Base-by-base conservation (phyloP, 2,329 filamentous ascomycete genomes). In the Thelonectria blattea region DNA sequence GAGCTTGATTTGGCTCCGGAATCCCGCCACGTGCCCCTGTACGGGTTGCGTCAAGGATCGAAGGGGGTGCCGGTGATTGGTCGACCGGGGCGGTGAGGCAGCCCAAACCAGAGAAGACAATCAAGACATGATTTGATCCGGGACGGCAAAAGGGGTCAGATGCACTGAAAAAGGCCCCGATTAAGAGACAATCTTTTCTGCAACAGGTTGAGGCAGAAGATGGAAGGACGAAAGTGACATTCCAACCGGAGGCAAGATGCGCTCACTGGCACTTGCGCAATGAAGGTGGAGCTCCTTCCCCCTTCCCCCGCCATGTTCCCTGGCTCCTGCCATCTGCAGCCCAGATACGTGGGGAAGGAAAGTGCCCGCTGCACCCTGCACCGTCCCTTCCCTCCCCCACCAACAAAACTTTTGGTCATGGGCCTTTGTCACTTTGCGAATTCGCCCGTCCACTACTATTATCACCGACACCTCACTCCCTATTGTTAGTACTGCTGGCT, bases 341-440 rank as follows among this genome's bases (percentile, higher is more conserved):
- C 8, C 15, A 39, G 43, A 55, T 51, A 41, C 51, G 57, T 54
- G 57, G 57, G 57, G 57, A 30, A 30, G 27, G 27, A 51, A 60
- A 34, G 24, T 53, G 50, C 50, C 53, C 22, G 50, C 41, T 52
- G 49, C n/a, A 45, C 18, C 20, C 18, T 5, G 32, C 41, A 39
- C 24, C 17, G 11, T 20, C 14, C 17, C 17, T 14, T 22, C 15
- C 37, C 27, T 30, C 57, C 57, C n/a, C 57, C 57, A 59, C 57
- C 42, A 45, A 54, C 39, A 17, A 22, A 47, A 30, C 53, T 51
- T 58, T 59, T 51, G 57, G 57, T 60, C 57, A 60, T 60, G 57
- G 52, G 57, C 57, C 56, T 60, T 51, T 60, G 51, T 60, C 56
- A 53, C 50, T 53, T 48, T 59, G 56, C 34, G 49, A 58, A 58